These are phyloP conservation scores for Colletotrichum sp. DNA, from an alignment of 2,329 filamentous ascomycete species.

Conservation along the genomic window DNA sequence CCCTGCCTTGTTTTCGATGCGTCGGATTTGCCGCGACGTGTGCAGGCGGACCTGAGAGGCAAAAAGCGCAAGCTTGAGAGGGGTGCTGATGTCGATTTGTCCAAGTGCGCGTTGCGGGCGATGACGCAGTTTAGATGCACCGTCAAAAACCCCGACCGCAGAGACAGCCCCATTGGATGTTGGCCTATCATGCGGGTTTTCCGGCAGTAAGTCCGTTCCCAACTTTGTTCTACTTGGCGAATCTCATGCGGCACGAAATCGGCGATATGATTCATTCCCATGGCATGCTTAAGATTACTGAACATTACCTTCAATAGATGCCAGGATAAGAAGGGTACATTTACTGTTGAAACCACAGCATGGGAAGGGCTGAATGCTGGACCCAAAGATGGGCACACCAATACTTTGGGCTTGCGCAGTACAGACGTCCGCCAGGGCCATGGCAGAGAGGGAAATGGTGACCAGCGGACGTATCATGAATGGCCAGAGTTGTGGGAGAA, in stretches of 20 bases:
- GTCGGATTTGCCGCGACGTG: conserved; percentile 51
- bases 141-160: conserved; percentile 51
- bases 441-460: neutral
- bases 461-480: neutral
- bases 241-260: neutral
- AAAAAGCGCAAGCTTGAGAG: conserved; percentile 56
- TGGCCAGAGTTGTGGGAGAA: conserved; percentile 11
- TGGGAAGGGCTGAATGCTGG: conserved; percentile 52
- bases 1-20: conserved; percentile 61
- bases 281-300: neutral
- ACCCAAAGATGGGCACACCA: neutral
- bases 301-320: conserved; percentile 48
- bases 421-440: neutral
- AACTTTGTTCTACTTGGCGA: neutral
- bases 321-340: conserved; percentile 59
- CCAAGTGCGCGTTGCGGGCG: conserved; percentile 59
- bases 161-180: conserved; percentile 56
- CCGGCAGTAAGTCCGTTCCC: conserved; percentile 52
- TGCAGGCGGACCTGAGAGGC: conserved; percentile 54
- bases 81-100: conserved; percentile 52
- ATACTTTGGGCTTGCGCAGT: neutral
- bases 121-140: conserved; percentile 68
- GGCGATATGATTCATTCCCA: neutral
- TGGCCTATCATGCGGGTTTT: conserved; percentile 65
- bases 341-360: conserved; percentile 67